Evolutionary conservation across 768 basidiomycete species (phyloP), one percentile per base, ranked within the genome.

Genomic region (Lentinula lateritia): DNA sequence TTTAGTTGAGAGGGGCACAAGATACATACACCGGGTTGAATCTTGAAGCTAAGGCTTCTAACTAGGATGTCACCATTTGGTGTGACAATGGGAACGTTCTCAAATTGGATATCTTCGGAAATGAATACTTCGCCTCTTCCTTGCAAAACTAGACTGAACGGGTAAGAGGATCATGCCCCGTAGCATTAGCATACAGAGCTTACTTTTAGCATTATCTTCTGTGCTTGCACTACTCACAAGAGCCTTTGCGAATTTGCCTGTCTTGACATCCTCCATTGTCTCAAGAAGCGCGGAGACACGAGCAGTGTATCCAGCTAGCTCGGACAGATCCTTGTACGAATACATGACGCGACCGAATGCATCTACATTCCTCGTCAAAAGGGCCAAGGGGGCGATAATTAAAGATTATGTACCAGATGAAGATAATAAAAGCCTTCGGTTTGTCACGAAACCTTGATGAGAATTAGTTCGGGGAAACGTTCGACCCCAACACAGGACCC

Each of bases 331-430:
- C 73, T 97, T 98, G 78, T 97, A 98, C 3, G 93, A 94, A 72
- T 95, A 96, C 93, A 98, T 94, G 34, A 97, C 87, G 18, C 95
- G 85, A 36, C 95, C 95, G 66, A 98, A 91, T 1, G 96, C 96
- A 76, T 98, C 96, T 85, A 34, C 6, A 56, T 2, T 18, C 5
- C 1, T 56, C 23, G 48, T 43, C 34, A 18, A 61, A 38, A 28
- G 7, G 65, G 63, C 3, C 28, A 28, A 46, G 20, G 38, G 41
- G 59, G 50, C 41, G 6, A 58, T 61, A 43, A 60, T 28, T 56
- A 34, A 38, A n/a, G 62, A 28, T 4, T 46, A n/a, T 38, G 63
- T 62, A 86, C 89, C 89, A 62, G 90, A 92, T 3, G 93, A 85
- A n/a, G 93, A 95, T 15, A 97, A 75, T 9, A 97, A 75, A 42